Evolutionary conservation across 352 stramenopile genomes (phyloP).

Genomic region (Plasmopara viticola): DNA sequence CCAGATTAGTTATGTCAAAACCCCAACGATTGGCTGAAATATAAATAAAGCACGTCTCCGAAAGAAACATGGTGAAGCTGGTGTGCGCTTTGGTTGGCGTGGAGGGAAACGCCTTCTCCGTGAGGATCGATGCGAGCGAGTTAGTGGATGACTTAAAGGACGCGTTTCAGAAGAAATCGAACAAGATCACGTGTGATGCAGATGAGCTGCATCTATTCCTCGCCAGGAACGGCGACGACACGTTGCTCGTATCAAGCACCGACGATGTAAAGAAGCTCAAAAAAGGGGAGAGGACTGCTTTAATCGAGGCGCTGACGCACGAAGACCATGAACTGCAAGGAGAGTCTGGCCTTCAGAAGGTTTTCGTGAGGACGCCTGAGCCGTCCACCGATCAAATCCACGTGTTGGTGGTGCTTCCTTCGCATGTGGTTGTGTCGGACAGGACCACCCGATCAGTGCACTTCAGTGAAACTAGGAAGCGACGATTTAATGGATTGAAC

Average conservation of each 20-base stretch:
- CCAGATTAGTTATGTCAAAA: too few species aligned
- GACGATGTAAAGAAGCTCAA: too few species aligned
- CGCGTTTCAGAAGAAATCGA: neutral
- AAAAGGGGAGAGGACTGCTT: too few species aligned
- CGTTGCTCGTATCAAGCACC: neutral
- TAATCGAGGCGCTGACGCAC: neutral
- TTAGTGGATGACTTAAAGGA: neutral
- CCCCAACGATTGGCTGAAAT: too few species aligned
- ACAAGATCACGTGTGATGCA: neutral
- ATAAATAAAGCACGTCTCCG: too few species aligned
- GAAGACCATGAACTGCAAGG: neutral
- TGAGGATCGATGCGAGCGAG: neutral
- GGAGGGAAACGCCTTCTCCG: neutral
- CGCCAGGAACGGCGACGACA: neutral
- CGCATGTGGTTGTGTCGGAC: neutral
- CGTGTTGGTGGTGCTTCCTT: slow-evolving; percentile 1
- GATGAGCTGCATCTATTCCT: neutral
- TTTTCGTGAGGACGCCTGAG: too few species aligned
- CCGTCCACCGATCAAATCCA: neutral
- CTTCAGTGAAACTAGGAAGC: neutral
- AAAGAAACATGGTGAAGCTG: too few species aligned
- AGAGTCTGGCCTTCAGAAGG: too few species aligned
- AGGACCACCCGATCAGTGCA: neutral
- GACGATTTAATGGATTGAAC: neutral
- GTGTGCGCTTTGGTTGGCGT: too few species aligned